phyloP scores from a whole-genome alignment of 176 grass and related monocot genomes.

The Bromus sterilis region DNA sequence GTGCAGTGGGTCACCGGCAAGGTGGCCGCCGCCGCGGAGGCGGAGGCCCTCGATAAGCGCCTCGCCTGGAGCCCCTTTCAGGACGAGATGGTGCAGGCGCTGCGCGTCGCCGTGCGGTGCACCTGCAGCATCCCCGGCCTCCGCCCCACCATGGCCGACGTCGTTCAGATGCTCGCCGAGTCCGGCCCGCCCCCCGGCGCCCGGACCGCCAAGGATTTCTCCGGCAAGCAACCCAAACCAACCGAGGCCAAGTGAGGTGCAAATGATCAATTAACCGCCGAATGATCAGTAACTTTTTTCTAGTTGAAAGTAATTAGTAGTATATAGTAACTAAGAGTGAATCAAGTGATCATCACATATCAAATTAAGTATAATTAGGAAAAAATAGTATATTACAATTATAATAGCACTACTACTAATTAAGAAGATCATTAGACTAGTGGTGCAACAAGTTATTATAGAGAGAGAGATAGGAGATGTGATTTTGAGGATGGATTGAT shows the following conservation, averaged over 20 bases:
- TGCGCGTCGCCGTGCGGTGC: constrained; percentile 72
- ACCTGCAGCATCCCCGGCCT: constrained; percentile 58
- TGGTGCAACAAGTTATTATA: not conserved
- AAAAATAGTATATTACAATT: not conserved
- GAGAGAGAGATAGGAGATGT: not conserved
- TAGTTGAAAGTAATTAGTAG: not conserved
- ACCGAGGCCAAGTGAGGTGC: not conserved
- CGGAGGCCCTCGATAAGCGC: constrained; percentile 55
- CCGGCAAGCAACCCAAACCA: constrained; percentile 4
- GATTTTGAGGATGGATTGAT: not conserved
- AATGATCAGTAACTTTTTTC: not conserved
- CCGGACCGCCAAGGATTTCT: not conserved
- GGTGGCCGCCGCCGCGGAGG: constrained; percentile 35
- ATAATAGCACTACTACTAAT: not conserved
- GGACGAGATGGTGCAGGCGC: constrained; percentile 75
- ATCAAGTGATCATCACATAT: not conserved
- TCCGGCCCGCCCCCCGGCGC: constrained; percentile 21
- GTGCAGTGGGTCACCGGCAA: constrained; percentile 80
- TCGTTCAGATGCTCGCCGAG: constrained; percentile 82
- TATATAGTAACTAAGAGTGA: not conserved
- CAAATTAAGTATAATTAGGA: not conserved
- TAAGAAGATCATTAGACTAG: not conserved
- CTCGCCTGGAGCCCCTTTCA: constrained; percentile 65
- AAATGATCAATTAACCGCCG: not conserved
- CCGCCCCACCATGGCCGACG: constrained; percentile 91